Percentiles rank a stretch among this genome's conserved stretches.
These are phyloP conservation scores for Acer saccharum DNA, from an alignment of 345 rosid species.

Conservation along the genomic window DNA sequence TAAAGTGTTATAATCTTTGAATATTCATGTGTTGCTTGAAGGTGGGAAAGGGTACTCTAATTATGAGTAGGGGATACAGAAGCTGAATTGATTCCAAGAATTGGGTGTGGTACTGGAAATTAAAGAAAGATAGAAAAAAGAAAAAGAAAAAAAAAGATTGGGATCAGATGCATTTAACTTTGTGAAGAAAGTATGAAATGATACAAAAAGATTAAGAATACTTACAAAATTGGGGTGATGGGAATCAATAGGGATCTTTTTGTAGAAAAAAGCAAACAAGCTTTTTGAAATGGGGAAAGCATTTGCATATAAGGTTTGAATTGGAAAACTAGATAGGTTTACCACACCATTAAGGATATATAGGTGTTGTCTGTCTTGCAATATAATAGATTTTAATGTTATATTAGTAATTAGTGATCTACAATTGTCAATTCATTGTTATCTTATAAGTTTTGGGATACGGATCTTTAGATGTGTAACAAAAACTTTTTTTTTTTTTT, in stretches of 20 bases:
- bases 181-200: slow-evolving; percentile 22
- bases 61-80: slow-evolving; percentile 10
- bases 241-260: slow-evolving; percentile 17
- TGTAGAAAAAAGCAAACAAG: slow-evolving; percentile 11
- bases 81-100: slow-evolving; percentile 32
- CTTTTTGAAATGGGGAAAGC: slow-evolving; percentile 16
- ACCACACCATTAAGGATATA: no score
- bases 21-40: slow-evolving; percentile 33
- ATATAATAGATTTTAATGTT: no score
- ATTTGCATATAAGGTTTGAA: slow-evolving; percentile 11
- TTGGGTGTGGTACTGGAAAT: slow-evolving; percentile 25
- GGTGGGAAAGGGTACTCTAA: slow-evolving; percentile 13
- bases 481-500: no score
- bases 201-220: slow-evolving; percentile 17
- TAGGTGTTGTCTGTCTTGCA: no score
- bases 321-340: background rate
- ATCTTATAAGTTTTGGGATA: no score
- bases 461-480: no score
- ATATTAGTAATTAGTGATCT: no score
- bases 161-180: slow-evolving; percentile 46
- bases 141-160: slow-evolving; percentile 8
- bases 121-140: background rate
- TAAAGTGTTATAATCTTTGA: slow-evolving; percentile 13
- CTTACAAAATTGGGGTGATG: background rate
- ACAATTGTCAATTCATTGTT: no score